Evolutionary conservation across 192 early-diverging fungal genomes (phyloP), one percentile per base, ranked within the genome.

Genomic region (Allomyces arbusculus): DNA sequence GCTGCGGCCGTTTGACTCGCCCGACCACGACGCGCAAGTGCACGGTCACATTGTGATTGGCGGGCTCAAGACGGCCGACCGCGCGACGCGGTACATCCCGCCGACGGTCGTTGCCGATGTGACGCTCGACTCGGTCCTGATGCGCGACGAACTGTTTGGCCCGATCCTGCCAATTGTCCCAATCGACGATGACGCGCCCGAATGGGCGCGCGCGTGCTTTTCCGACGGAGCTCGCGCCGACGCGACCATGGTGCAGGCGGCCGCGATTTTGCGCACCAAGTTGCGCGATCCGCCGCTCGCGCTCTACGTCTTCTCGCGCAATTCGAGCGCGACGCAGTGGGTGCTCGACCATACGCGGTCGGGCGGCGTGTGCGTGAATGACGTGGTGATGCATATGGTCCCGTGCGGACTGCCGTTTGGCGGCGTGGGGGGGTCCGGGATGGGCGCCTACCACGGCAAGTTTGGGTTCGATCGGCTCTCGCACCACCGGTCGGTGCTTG

Each of bases 71-170:
- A 74, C 81, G 19, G 63, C 66, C 11, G 82, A 89, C 64, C 72
- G 78, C 24, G 64, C 69, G 16, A 84, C 86, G 58, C 74, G 78
- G 19, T 98, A 79, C 74, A 79, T 98, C 61, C 81, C 83, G n/a
- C 91, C 89, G 1, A 91, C 89, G 9, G 68, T 95, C 22, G 69
- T 98, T n/a, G 73, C 83, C 11, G 80, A 87, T 23, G 89, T 95
- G 22, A 71, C 67, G 3, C 61, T 70, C 8, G 77, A 77, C 68
- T 77, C 81, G 61, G 64, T 70, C 10, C 72, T 89, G 65, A 91
- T 95, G 92, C 63, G 77, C 23, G 84, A 84, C 26, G 94, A 98
- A 74, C 71, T 98, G 55, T 95, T 98, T 80, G 95, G 91, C 23
- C 95, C 95, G 4, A 72, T 95, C 43, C 72, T 98, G 66, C 91